phyloP scores from a whole-genome alignment of 768 basidiomycete species.

The Russula sp. region DNA sequence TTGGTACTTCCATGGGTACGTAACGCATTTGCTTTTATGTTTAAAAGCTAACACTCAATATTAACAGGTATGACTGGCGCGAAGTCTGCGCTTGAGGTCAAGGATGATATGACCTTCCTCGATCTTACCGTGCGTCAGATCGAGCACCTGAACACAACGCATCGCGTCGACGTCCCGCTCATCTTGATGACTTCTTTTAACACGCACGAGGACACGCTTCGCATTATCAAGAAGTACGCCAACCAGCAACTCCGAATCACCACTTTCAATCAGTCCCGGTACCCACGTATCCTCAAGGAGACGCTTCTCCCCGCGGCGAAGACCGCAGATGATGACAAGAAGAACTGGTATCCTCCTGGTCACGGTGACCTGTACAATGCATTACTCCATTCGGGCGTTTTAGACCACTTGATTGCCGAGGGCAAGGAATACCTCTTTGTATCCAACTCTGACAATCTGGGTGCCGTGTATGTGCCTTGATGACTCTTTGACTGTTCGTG shows the following conservation, averaged over 20 bases:
- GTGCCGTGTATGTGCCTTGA: slow-evolving; percentile 63
- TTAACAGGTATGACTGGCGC: slow-evolving; percentile 72
- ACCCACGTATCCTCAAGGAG: slow-evolving; percentile 90
- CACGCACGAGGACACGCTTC: slow-evolving; percentile 92
- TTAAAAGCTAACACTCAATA: not conserved
- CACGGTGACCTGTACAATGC: slow-evolving; percentile 97
- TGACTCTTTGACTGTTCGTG: not conserved
- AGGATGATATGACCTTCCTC: slow-evolving; percentile 97
- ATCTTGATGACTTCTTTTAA: slow-evolving; percentile 99
- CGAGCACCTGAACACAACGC: slow-evolving; percentile 86
- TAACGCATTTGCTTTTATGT: not conserved
- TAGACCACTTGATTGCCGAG: slow-evolving; percentile 82
- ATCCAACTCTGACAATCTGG: slow-evolving; percentile 95
- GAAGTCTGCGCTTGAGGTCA: slow-evolving; percentile 92
- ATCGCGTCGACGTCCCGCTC: slow-evolving; percentile 87
- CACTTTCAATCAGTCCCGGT: slow-evolving; percentile 90
- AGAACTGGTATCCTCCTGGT: slow-evolving; percentile 94
- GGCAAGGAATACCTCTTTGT: slow-evolving; percentile 98
- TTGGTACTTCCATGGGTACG: slow-evolving; percentile 85
- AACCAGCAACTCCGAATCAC: slow-evolving; percentile 93
- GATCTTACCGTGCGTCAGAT: slow-evolving; percentile 93
- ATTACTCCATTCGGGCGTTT: slow-evolving; percentile 80
- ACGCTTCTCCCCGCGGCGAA: slow-evolving; percentile 79
- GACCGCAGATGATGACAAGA: slow-evolving; percentile 76
- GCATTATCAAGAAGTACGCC: slow-evolving; percentile 95